Evolutionary conservation across 352 stramenopile genomes (phyloP), one percentile per base, ranked within the genome.

Genomic region (Phytophthora idaei): DNA sequence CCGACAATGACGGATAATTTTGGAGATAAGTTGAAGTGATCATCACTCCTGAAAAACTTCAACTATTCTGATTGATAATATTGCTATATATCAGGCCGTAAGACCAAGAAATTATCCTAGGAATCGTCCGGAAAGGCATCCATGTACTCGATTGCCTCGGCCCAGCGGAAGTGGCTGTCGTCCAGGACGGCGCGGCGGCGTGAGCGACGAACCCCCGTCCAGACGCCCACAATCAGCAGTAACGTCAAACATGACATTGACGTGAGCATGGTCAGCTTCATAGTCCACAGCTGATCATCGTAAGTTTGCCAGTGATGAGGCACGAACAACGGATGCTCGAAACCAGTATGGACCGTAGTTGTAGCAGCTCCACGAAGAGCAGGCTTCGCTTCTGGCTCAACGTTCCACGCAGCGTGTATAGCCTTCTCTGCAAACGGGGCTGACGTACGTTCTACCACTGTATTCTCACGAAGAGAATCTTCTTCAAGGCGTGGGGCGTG

Each of bases 261-360:
- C 1, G 69, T 67, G 3, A 76, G 64, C 58, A 76, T 72, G 10
- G 67, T 68, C 27, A 74, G 36, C 55, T 71, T 74, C 55, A 74
- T 61, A 4, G 67, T 62, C 67, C 67, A 71, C 10, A 71, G 36
- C 28, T 74, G 61, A 5, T 74, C 67, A 25, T 71, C 56, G 14
- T 45, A 36, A 15, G 56, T 56, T 12, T 74, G 61, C 67, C 61
- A 71, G 9, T 67, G 67, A 11, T 54, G 49, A 7, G 56, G 61
- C 12, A 54, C 37, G 25, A 71, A 70, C 32, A 62, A 57, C 25
- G 67, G 56, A 17, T 60, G 50, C 4, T 63, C 56, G 29, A 56
- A 62, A 11, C 55, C 49, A 29, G 41, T 54, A 6, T 70, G 60
- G 2, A 47, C 54, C 4, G 58, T 66, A 1, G 54, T 64, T 10